phyloP scores from a whole-genome alignment of 2,329 filamentous ascomycete genomes.

The Phoma sp. region DNA sequence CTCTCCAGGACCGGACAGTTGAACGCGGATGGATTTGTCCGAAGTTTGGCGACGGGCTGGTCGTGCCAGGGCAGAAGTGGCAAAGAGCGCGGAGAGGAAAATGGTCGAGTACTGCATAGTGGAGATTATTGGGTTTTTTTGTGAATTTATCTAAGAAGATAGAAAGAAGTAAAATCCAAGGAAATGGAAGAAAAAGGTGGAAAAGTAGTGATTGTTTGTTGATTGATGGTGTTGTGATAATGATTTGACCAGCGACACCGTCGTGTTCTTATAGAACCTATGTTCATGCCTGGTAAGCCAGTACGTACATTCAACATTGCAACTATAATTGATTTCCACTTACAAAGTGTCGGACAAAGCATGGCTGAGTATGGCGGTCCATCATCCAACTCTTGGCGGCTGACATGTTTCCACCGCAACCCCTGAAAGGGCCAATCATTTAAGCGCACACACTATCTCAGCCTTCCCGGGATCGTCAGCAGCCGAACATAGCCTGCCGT shows the following conservation, averaged over 20 bases:
- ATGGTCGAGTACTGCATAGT: slow-evolving; percentile 25
- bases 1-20: slow-evolving; percentile 9
- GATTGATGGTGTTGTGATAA: slow-evolving; percentile 4
- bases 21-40: slow-evolving; percentile 10
- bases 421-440: background rate
- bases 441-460: background rate
- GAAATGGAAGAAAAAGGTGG: background rate
- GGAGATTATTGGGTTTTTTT: background rate
- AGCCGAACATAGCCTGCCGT: slow-evolving; percentile 3
- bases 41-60: slow-evolving; percentile 7
- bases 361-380: slow-evolving; percentile 3
- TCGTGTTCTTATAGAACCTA: background rate
- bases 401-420: background rate
- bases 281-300: background rate
- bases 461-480: slow-evolving; percentile 12
- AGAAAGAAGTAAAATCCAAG: background rate
- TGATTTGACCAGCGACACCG: background rate
- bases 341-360: background rate
- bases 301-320: background rate
- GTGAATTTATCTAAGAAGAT: slow-evolving; percentile 3
- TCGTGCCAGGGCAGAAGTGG: slow-evolving; percentile 16
- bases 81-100: slow-evolving; percentile 18
- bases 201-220: background rate
- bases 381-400: slow-evolving; percentile 8
- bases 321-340: background rate